phyloP scores from a whole-genome alignment of 2,329 filamentous ascomycete genomes.

The Monilinia aucupariae region DNA sequence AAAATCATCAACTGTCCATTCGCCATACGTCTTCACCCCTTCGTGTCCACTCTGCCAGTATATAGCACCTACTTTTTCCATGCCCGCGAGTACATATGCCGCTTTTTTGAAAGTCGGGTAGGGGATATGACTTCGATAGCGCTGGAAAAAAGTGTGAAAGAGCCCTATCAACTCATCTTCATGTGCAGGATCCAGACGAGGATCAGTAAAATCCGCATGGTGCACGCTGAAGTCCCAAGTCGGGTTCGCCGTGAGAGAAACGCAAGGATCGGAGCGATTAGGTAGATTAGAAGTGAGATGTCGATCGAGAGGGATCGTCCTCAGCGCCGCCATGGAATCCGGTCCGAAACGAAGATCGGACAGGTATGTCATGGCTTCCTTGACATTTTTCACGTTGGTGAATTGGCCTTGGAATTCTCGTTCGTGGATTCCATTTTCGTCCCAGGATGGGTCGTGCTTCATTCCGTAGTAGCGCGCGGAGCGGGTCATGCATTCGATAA shows the following conservation, averaged over 20 bases:
- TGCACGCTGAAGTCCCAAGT: background rate
- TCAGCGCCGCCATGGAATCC: background rate
- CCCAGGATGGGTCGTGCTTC: background rate
- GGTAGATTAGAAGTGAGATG: background rate
- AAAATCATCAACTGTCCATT: constrained; percentile 4
- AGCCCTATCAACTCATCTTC: background rate
- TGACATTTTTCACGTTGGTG: background rate
- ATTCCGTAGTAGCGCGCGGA: background rate
- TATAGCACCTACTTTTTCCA: background rate
- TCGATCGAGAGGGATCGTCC: background rate
- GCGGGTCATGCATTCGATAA: background rate
- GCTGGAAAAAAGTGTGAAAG: background rate
- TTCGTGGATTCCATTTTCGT: background rate
- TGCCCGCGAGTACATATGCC: background rate
- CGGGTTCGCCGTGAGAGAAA: background rate
- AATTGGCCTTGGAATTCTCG: background rate
- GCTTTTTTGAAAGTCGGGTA: background rate
- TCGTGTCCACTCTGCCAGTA: background rate
- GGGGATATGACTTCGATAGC: background rate
- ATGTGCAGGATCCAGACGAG: background rate
- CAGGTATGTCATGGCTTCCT: background rate
- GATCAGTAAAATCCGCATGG: background rate
- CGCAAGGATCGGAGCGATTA: background rate
- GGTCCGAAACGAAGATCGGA: background rate
- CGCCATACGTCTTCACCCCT: background rate